Base-by-base conservation (phyloP, 352 stramenopile species). In the Thraustochytrium striatum region DNA sequence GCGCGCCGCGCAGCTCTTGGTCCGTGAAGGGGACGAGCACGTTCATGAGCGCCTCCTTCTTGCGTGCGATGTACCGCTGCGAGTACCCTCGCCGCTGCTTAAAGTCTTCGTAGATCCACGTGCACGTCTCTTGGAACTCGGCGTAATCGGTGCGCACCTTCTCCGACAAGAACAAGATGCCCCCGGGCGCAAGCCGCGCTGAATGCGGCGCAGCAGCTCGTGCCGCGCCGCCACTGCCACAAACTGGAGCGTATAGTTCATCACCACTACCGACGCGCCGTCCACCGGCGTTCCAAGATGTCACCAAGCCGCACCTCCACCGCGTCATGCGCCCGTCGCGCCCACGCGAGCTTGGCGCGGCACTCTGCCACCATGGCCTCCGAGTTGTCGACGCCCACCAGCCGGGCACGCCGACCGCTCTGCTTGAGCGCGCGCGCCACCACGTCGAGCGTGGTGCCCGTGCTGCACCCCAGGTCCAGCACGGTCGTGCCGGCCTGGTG, bases 181-280 rank as follows among this genome's bases (percentile, higher is more conserved):
- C 72, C 30, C 57, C 70, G 7, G 25, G 21, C 44, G 36, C 19
- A 81, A 43, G 25, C 44, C 43, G 16, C 36, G 30, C 62, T 81
- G 70, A 21, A 81, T 79, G 9, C 33, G 32, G 16, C 47, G 33
- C 30, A 81, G 59, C 19, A 81, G 16, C 30, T 7, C 33, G 57
- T 81, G 62, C 72, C 72, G 32, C 13, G 32, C 9, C 32, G 32
- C 70, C 16, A 58, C 33, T 61, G 65, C 33, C 9, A 81, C 39
- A 43, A 81, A 81, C 65, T 81, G 72, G n/a, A 81, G 59, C 5
- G 72, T 81, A 57, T 81, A 81, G 16, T 78, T 81, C 65, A 81
- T 81, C 33, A 81, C 47, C 28, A 78, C 65, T 19, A 81, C 33
- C 25, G 62, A 81, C 11, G 61, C 61, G 43, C 70, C 70, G 13